A percentile compares a stretch with the other conserved stretches of the same genome.
phyloP scores from a whole-genome alignment of 1,139 yeast genomes.

The Yamadazyma atlantica region DNA sequence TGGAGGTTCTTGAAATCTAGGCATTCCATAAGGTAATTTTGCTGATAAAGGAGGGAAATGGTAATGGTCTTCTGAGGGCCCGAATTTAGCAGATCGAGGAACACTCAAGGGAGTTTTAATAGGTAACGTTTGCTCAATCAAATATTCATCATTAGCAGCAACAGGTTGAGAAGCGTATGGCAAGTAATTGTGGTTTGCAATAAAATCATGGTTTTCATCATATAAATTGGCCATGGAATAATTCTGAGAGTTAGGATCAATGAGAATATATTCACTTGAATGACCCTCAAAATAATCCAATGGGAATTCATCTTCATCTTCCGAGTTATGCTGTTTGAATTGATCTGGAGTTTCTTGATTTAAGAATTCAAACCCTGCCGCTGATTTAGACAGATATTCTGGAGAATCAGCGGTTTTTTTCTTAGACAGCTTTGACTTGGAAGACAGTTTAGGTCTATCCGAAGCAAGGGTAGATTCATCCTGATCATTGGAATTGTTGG shows the following conservation, averaged over 20 bases:
- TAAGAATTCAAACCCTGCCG: constrained; percentile 20
- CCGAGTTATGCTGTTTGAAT: constrained; percentile 14
- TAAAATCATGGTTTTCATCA: constrained; percentile 24
- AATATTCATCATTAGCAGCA: constrained; percentile 41
- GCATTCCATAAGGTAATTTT: constrained; percentile 11
- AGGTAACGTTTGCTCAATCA: constrained; percentile 51
- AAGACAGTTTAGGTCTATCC: background rate
- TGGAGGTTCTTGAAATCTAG: constrained; percentile 3
- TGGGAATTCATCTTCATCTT: constrained; percentile 64
- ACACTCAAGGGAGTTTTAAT: constrained; percentile 15
- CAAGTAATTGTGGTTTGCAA: constrained; percentile 27
- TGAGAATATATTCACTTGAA: constrained; percentile 31
- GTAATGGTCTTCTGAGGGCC: constrained; percentile 7
- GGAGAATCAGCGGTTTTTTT: constrained; percentile 13
- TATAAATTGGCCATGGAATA: constrained; percentile 6
- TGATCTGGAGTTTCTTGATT: constrained; percentile 28
- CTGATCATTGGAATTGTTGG: constrained; percentile 8
- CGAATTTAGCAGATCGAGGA: constrained; percentile 12
- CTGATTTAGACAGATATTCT: constrained; percentile 16
- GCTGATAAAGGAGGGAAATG: constrained; percentile 11
- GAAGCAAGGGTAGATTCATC: constrained; percentile 2
- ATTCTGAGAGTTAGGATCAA: constrained; percentile 30
- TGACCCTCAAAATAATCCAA: constrained; percentile 52
- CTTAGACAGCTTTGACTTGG: background rate
- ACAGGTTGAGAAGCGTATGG: constrained; percentile 24